Base-by-base conservation (phyloP, 2,329 filamentous ascomycete genomes). In the Colletotrichum spinosum region DNA sequence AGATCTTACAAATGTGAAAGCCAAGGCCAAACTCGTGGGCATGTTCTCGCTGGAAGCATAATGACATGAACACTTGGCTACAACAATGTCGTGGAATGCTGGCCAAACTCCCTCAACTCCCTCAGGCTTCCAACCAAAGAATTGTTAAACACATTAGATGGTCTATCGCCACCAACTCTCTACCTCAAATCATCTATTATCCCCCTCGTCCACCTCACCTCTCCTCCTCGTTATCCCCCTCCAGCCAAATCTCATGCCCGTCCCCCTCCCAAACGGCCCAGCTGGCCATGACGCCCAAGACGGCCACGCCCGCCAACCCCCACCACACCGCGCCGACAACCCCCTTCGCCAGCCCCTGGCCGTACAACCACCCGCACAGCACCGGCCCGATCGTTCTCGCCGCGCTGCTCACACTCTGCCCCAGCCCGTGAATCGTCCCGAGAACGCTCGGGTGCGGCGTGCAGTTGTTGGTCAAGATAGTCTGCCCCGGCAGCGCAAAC, bases 161-260 rank as follows among this genome's bases (percentile, higher is more conserved):
- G 25, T 25, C 25, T 25, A 25, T 25, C 25, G 25, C 25, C 25
- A 25, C 25, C 25, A 25, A 25, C 25, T 25, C 25, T 25, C 25
- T 5, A 25, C 25, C 25, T 25, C 25, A 25, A 1, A 25, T 25
- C 25, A 4, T 25, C 25, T 25, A 25, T 4, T 1, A 25, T 25
- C 35, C 3, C 11, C 7, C 42, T 13, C 25, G 4, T 8, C 39
- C 25, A 38, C 51, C 52, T 42, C 2, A 25, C 39, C 8, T 45
- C 50, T 66, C 63, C 17, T 59, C 53, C 17, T 75, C 72, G 38
- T 86, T 82, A 68, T 90, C 88, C 0, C 88, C 88, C 35, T 89
- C 86, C 2, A 91, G 73, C 80, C 87, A 81, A 50, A 91, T 86
- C 73, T 90, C 88, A 72, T 90, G 88, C 0, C 89, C 89, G 70